These are phyloP conservation scores for Periconia digitata DNA, from an alignment of 2,329 filamentous ascomycete species.

Conservation along the genomic window DNA sequence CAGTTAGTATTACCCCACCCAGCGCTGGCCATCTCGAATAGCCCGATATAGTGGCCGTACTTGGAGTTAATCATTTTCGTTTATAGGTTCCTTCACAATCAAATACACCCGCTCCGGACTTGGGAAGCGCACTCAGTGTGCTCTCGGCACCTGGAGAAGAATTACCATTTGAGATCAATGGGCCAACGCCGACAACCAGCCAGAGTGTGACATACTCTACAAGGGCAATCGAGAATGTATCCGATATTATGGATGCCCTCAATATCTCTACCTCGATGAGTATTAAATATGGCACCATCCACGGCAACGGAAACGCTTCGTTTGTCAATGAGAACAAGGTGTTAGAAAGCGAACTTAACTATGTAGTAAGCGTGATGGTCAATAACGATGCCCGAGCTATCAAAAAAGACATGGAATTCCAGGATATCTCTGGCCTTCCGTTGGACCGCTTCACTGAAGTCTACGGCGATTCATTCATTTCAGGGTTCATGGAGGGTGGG, in stretches of 20 bases:
- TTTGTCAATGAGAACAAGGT: conserved; percentile 36
- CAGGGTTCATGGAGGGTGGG: conserved; percentile 36
- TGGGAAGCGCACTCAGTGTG: conserved; percentile 15
- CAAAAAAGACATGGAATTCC: conserved; percentile 25
- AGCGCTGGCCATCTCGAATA: no score
- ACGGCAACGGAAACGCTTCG: conserved; percentile 32
- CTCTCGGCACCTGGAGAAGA: conserved; percentile 10
- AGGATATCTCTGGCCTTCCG: conserved; percentile 27
- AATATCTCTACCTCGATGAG: conserved; percentile 43
- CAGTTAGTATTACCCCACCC: no score
- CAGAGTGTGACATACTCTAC: conserved; percentile 36
- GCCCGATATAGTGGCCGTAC: no score
- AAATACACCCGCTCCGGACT: not conserved
- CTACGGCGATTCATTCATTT: conserved; percentile 38
- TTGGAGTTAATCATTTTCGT: no score
- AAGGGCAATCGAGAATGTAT: conserved; percentile 36
- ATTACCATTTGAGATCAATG: conserved; percentile 16
- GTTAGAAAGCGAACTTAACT: conserved; percentile 33
- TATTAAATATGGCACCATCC: conserved; percentile 43
- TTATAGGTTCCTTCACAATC: no score
- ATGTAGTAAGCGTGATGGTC: conserved; percentile 31
- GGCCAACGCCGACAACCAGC: conserved; percentile 24
- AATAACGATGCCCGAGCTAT: conserved; percentile 25
- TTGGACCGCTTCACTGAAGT: conserved; percentile 35
- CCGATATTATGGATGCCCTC: conserved; percentile 43